Percentiles rank a stretch among this genome's conserved stretches.
Evolutionary conservation across 1,284 basidiomycete species (phyloP).

Genomic region (Pseudozyma flocculosa): DNA sequence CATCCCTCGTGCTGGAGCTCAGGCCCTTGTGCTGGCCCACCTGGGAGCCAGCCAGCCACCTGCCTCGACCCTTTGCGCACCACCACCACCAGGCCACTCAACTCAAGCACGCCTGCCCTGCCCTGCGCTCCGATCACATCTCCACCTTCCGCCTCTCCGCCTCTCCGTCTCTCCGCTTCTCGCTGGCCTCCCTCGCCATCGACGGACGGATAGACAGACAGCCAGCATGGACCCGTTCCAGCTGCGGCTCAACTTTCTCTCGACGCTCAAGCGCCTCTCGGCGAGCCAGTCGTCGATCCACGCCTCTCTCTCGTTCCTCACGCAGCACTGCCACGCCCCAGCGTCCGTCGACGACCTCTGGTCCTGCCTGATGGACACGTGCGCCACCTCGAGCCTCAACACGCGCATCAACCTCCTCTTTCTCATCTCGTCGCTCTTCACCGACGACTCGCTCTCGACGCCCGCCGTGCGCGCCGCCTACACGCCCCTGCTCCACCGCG

Average conservation of each 20-base stretch:
- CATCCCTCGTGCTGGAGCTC: too few species aligned
- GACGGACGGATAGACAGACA: too few species aligned
- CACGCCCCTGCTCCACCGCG: constrained; percentile 9
- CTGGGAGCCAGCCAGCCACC: too few species aligned
- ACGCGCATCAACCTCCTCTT: constrained; percentile 88
- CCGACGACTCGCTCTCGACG: constrained; percentile 18
- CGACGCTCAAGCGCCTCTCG: constrained; percentile 48
- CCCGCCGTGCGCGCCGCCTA: constrained; percentile 13
- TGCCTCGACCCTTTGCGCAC: too few species aligned
- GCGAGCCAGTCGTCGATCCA: constrained; percentile 80
- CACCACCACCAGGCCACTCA: too few species aligned
- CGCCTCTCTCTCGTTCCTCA: constrained; percentile 79
- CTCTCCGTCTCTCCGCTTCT: too few species aligned
- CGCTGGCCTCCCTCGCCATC: too few species aligned
- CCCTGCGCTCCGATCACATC: too few species aligned
- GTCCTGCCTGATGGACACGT: constrained; percentile 90
- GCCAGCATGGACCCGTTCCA: constrained; percentile 48
- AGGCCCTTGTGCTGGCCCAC: too few species aligned
- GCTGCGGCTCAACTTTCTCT: constrained; percentile 54
- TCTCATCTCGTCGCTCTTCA: constrained; percentile 75
- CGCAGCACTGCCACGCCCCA: constrained; percentile 70
- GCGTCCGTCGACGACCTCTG: constrained; percentile 81
- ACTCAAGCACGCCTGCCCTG: too few species aligned
- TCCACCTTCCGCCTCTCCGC: too few species aligned
- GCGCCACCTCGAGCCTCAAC: constrained; percentile 77